phyloP scores from a whole-genome alignment of 495 filamentous ascomycete species.

The Aspergillus sclerotioniger region DNA sequence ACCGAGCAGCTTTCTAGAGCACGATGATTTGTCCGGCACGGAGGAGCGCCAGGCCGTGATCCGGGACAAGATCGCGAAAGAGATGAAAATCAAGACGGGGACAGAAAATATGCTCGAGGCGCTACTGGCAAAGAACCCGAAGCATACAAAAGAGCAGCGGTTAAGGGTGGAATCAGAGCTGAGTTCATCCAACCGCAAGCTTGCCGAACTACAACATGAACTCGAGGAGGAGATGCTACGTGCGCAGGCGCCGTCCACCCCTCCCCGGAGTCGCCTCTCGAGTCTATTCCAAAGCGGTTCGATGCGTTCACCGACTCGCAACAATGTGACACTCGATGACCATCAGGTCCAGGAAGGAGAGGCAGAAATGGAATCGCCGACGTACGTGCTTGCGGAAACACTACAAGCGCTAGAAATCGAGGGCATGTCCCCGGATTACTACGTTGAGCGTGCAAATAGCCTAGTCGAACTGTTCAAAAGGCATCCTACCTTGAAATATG shows the following conservation, averaged over 20 bases:
- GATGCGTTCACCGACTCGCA: conserved; percentile 64
- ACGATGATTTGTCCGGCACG: conserved; percentile 53
- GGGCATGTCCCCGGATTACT: conserved; percentile 88
- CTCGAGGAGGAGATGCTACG: conserved; percentile 71
- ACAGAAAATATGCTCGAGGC: conserved; percentile 97
- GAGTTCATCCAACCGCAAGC: conserved; percentile 83
- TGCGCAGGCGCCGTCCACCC: conserved; percentile 65
- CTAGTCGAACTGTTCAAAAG: conserved; percentile 90
- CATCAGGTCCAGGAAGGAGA: conserved; percentile 48
- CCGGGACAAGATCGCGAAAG: conserved; percentile 81
- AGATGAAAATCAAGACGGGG: conserved; percentile 95
- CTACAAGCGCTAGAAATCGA: conserved; percentile 83
- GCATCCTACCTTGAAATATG: conserved; percentile 90
- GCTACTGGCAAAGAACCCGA: conserved; percentile 88
- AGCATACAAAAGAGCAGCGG: conserved; percentile 91
- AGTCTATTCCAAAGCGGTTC: conserved; percentile 64
- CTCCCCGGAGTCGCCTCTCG: conserved; percentile 64
- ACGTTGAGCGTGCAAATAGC: conserved; percentile 86
- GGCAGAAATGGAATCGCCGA: conserved; percentile 77
- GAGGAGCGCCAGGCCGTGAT: conserved; percentile 75
- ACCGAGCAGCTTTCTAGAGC: conserved; percentile 64
- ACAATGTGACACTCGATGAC: conserved; percentile 48
- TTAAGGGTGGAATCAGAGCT: conserved; percentile 85
- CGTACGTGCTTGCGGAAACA: conserved; percentile 82
- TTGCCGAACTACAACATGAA: conserved; percentile 75